These are phyloP conservation scores for Fusarium anguioides DNA, from an alignment of 2,329 filamentous ascomycete species.

Conservation along the genomic window DNA sequence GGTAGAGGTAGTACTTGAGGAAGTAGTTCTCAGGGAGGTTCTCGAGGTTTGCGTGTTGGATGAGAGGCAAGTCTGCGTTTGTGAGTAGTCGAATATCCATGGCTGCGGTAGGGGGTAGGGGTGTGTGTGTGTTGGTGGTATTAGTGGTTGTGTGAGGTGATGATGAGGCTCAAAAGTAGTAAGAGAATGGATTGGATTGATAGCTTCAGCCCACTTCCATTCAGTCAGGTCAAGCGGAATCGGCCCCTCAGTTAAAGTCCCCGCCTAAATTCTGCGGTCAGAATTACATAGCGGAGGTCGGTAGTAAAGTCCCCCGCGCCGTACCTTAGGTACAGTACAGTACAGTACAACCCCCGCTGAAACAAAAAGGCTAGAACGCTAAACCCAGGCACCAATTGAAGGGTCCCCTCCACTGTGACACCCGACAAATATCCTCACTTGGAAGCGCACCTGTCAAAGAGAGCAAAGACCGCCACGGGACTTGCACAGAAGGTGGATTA, in stretches of 20 bases:
- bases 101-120: conserved; percentile 48
- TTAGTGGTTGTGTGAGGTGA: background rate
- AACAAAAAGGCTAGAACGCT: conserved; percentile 2
- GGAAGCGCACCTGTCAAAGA: conserved; percentile 44
- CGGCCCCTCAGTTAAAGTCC: conserved; percentile 14
- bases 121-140: no score
- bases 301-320: conserved; percentile 8
- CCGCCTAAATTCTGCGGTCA: conserved; percentile 15
- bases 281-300: no score
- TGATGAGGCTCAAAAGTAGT: conserved; percentile 20
- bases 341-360: conserved; percentile 15
- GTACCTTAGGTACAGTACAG: no score
- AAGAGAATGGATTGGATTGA: conserved; percentile 5
- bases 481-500: conserved; percentile 4
- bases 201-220: conserved; percentile 31
- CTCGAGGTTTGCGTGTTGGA: conserved; percentile 98
- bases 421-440: conserved; percentile 25
- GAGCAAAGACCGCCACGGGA: conserved; percentile 33
- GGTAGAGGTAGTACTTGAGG: conserved; percentile 99
- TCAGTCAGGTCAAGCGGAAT: conserved; percentile 19
- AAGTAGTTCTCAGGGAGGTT: conserved; percentile 99
- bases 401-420: conserved; percentile 23
- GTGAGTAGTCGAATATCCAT: conserved; percentile 95
- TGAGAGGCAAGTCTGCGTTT: conserved; percentile 85
- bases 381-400: conserved; percentile 21